phyloP scores from a whole-genome alignment of 2,329 filamentous ascomycete genomes.

The Intubia oerlemansii region DNA sequence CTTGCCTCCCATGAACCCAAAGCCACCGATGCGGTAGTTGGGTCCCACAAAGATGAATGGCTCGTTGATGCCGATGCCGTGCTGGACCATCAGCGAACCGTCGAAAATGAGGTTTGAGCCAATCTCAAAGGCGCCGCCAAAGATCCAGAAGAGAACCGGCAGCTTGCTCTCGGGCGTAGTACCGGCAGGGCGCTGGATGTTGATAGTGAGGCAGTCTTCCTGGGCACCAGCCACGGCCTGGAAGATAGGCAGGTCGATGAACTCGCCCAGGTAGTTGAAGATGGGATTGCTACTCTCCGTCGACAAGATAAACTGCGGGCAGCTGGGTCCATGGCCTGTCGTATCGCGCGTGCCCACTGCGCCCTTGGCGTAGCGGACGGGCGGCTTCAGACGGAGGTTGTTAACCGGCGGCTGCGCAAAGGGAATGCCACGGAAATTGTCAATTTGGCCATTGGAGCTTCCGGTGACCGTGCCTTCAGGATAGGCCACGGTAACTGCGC shows the following conservation, averaged over 20 bases:
- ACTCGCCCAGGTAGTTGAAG: constrained; percentile 21
- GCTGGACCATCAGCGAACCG: constrained; percentile 21
- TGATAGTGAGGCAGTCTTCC: constrained; percentile 44
- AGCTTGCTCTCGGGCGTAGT: constrained; percentile 31
- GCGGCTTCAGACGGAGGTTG: constrained; percentile 44
- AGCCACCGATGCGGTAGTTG: constrained; percentile 57
- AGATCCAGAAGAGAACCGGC: constrained; percentile 52
- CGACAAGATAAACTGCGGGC: constrained; percentile 50
- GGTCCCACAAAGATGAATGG: constrained; percentile 56
- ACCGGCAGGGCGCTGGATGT: constrained; percentile 35
- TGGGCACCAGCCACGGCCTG: constrained; percentile 28
- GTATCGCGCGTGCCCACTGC: constrained; percentile 39
- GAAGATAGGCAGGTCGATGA: constrained; percentile 24
- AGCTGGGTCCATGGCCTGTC: constrained; percentile 34
- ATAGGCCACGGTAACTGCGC: constrained; percentile 3
- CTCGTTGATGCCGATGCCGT: constrained; percentile 27
- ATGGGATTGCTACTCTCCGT: constrained; percentile 22
- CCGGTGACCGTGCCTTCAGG: constrained; percentile 5
- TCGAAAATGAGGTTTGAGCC: constrained; percentile 31
- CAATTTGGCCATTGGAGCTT: constrained; percentile 20
- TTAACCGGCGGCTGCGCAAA: constrained; percentile 51
- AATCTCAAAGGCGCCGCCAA: constrained; percentile 41
- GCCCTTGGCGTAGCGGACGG: constrained; percentile 30
- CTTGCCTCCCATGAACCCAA: constrained; percentile 50
- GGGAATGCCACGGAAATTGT: constrained; percentile 55